A percentile compares a stretch with the other conserved stretches of the same genome.
Evolutionary conservation across 2,329 filamentous ascomycete species (phyloP).

Genomic region (Pseudogymnoascus sp.): DNA sequence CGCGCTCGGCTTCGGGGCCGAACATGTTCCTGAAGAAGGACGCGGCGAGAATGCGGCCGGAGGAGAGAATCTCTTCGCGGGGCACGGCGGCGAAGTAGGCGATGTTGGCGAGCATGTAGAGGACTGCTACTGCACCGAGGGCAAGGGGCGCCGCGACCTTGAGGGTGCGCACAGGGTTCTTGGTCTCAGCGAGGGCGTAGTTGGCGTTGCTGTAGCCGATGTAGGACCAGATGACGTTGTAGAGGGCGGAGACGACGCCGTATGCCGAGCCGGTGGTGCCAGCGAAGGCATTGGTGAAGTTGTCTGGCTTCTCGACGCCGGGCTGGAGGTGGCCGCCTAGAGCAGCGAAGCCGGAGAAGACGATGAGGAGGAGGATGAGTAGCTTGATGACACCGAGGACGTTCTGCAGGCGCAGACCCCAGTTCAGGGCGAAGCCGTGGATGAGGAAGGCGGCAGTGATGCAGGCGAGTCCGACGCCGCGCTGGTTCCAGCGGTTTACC

Average conservation of each 20-base stretch:
- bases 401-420: constrained; percentile 64
- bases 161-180: constrained; percentile 58
- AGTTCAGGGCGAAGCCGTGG: constrained; percentile 57
- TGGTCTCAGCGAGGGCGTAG: constrained; percentile 60
- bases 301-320: constrained; percentile 53
- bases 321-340: constrained; percentile 50
- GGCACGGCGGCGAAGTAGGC: constrained; percentile 58
- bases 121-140: constrained; percentile 49
- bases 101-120: constrained; percentile 63
- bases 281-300: constrained; percentile 57
- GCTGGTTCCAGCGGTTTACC: constrained; percentile 60
- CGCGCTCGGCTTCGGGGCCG: constrained; percentile 48
- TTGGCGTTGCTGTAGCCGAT: constrained; percentile 65
- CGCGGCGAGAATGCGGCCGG: constrained; percentile 47
- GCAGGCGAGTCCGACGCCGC: constrained; percentile 59
- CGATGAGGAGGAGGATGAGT: constrained; percentile 58
- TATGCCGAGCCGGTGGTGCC: constrained; percentile 62
- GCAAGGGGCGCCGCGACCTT: constrained; percentile 59
- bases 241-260: constrained; percentile 61
- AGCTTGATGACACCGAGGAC: constrained; percentile 60
- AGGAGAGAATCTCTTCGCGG: constrained; percentile 46
- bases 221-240: constrained; percentile 67
- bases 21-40: constrained; percentile 52
- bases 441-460: constrained; percentile 60
- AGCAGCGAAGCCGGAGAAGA: constrained; percentile 55